phyloP scores from a whole-genome alignment of 805 yeast genomes.

The Ascoidea asiatica region DNA sequence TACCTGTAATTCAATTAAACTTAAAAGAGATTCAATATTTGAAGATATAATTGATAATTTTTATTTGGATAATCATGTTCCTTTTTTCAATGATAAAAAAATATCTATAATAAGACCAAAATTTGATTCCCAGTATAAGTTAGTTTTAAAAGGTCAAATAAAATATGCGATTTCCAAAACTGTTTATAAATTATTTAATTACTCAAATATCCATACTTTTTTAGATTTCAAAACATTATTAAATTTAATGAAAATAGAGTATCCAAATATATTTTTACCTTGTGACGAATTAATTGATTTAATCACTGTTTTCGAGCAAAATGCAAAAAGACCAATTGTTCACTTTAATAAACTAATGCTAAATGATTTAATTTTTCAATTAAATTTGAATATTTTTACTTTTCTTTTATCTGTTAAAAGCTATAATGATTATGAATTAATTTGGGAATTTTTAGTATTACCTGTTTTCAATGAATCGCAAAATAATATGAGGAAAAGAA shows the following conservation, averaged over 20 bases:
- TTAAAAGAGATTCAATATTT: conserved; percentile 13
- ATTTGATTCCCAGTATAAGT: conserved; percentile 18
- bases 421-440: conserved; percentile 20
- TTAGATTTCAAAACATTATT: conserved; percentile 20
- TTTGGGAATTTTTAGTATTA: conserved; percentile 28
- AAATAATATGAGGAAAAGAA: conserved; percentile 17
- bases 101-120: conserved; percentile 23
- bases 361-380: conserved; percentile 30
- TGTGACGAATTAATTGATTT: conserved; percentile 12
- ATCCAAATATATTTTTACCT: conserved; percentile 21
- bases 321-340: conserved; percentile 17
- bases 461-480: conserved; percentile 20
- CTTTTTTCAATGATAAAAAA: conserved; percentile 13
- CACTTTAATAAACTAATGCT: conserved; percentile 29
- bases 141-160: conserved; percentile 14
- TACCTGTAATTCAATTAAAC: conserved; percentile 12
- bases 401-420: conserved; percentile 23
- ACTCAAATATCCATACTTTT: conserved; percentile 16
- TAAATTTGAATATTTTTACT: conserved; percentile 36
- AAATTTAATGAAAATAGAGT: conserved; percentile 21
- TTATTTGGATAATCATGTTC: conserved; percentile 13
- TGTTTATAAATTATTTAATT: conserved; percentile 1
- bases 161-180: conserved; percentile 1
- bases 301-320: conserved; percentile 13
- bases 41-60: conserved; percentile 21